phyloP scores from a whole-genome alignment of 768 basidiomycete species.

The Mycena galericulata region DNA sequence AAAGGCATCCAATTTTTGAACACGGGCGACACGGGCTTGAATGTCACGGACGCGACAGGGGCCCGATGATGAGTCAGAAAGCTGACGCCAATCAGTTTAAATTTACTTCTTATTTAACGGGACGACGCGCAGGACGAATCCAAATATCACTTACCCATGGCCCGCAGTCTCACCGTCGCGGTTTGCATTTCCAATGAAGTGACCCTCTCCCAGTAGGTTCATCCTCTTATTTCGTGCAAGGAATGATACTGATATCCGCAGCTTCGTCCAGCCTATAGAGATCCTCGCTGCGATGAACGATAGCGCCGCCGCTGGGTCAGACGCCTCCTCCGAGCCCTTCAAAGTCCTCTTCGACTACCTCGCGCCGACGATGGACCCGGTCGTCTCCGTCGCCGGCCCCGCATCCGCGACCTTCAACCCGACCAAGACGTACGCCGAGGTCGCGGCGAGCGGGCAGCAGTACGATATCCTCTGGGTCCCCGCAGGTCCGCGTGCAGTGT shows the following conservation, averaged over 20 bases:
- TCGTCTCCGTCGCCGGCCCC: constrained; percentile 26
- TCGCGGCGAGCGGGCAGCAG: constrained; percentile 33
- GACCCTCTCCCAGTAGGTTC: constrained; percentile 29
- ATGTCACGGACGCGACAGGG: too few relatives aligned
- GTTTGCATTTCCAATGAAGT: constrained; percentile 35
- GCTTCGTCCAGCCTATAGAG: constrained; percentile 37
- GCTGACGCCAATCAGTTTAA: too few relatives aligned
- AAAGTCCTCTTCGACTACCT: constrained; percentile 36
- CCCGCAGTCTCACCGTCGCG: constrained; percentile 33
- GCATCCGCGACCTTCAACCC: constrained; percentile 33
- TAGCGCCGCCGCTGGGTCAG: neutral
- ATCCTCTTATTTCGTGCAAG: too few relatives aligned
- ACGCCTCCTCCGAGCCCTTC: constrained; percentile 22
- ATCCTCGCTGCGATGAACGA: constrained; percentile 34
- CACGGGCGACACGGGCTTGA: too few relatives aligned
- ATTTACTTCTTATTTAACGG: too few relatives aligned
- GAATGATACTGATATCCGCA: neutral
- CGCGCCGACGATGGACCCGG: constrained; percentile 35
- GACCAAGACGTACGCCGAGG: constrained; percentile 39
- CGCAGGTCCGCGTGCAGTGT: constrained; percentile 26
- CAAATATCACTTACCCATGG: too few relatives aligned
- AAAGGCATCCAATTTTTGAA: too few relatives aligned
- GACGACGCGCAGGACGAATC: too few relatives aligned
- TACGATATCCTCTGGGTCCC: constrained; percentile 44
- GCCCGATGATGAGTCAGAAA: too few relatives aligned